Conservation (phyloP, 371 early-diverging fungal genomes). For the Mucor irregularis region DNA sequence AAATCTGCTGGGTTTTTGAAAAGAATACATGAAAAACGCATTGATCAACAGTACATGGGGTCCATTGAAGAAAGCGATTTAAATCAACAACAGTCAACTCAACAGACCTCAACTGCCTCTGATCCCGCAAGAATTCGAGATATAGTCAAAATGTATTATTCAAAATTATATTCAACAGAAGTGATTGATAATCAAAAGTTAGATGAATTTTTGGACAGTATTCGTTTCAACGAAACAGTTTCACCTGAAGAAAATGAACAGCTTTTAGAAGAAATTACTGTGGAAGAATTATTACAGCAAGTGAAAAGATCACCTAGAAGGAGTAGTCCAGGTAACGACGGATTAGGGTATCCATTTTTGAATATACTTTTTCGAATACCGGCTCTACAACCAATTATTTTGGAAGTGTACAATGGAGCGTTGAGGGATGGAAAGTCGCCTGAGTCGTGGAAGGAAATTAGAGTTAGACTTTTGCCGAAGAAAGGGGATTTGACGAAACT, state of each 20-base stretch:
- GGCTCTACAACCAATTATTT: not conserved
- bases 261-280: not conserved
- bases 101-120: too few species aligned
- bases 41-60: not conserved
- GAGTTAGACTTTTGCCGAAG: constrained; percentile 4
- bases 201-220: not conserved
- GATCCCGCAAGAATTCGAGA: too few species aligned
- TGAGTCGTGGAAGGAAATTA: not conserved
- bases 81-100: too few species aligned
- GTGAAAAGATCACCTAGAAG: not conserved
- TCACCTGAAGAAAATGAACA: too few species aligned
- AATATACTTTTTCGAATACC: not conserved
- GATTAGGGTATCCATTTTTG: not conserved
- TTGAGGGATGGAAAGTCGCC: not conserved
- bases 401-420: not conserved
- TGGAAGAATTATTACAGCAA: not conserved
- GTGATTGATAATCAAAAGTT: too few species aligned
- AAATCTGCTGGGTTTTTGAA: constrained; percentile 8
- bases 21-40: not conserved
- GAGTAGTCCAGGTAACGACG: constrained; percentile 5
- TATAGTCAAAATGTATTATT: too few species aligned
- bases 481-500: not conserved
- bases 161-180: too few species aligned
- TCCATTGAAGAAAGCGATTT: too few species aligned
- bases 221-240: not conserved